Percentiles rank a stretch among this genome's conserved stretches.
Evolutionary conservation across 2,329 filamentous ascomycete genomes (phyloP).

Genomic region (Colletotrichum acutatum): DNA sequence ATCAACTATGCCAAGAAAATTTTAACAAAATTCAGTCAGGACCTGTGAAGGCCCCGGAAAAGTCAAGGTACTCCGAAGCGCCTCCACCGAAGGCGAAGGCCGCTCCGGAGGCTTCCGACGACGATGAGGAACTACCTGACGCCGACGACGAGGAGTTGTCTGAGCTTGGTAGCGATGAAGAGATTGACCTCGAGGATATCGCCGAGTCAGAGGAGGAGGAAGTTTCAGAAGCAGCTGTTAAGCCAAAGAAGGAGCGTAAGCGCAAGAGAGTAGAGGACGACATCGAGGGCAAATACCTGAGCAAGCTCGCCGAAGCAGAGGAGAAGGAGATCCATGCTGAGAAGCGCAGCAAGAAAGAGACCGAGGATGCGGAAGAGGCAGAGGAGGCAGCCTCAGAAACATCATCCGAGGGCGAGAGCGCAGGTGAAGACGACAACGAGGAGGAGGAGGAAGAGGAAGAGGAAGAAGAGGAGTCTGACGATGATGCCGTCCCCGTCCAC

Average conservation of each 20-base stretch:
- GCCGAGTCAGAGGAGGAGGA: slow-evolving; percentile 46
- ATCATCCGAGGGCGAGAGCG: slow-evolving; percentile 47
- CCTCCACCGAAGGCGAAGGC: slow-evolving; percentile 48
- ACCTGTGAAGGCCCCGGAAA: slow-evolving; percentile 58
- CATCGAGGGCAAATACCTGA: slow-evolving; percentile 76
- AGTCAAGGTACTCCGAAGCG: slow-evolving; percentile 56
- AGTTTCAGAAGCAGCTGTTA: slow-evolving; percentile 51
- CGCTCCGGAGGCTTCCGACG: slow-evolving; percentile 39
- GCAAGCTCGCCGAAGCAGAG: slow-evolving; percentile 70
- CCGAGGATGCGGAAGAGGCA: slow-evolving; percentile 60
- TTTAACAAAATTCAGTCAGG: slow-evolving; percentile 55
- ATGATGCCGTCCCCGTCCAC: slow-evolving; percentile 62
- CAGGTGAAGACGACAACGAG: slow-evolving; percentile 49
- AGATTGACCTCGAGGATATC: slow-evolving; percentile 36
- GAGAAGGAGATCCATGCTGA: slow-evolving; percentile 62
- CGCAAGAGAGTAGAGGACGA: slow-evolving; percentile 77
- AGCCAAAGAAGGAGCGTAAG: slow-evolving; percentile 64
- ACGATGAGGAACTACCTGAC: slow-evolving; percentile 44
- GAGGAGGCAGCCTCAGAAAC: slow-evolving; percentile 50
- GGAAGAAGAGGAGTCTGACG: slow-evolving; percentile 52
- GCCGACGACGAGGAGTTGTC: slow-evolving; percentile 41
- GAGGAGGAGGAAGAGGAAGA: slow-evolving; percentile 59
- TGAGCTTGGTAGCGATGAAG: slow-evolving; percentile 38
- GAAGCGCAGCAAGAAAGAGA: slow-evolving; percentile 61
- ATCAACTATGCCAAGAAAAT: neutral